These are phyloP conservation scores for Spathaspora gorwiae DNA, from an alignment of 805 yeast genomes.

Conservation along the genomic window DNA sequence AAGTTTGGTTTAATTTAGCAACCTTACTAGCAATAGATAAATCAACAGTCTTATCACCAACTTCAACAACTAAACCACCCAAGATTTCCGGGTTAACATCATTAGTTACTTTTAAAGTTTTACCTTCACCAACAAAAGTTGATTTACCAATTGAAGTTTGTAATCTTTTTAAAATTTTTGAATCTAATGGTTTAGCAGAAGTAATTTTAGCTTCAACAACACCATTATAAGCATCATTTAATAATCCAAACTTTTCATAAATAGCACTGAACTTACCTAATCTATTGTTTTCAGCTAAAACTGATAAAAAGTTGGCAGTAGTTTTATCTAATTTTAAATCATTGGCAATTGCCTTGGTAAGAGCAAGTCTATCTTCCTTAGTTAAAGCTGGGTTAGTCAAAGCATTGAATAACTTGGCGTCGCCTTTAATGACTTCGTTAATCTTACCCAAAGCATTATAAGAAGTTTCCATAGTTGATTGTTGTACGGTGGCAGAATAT, in stretches of 20 bases:
- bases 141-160: constrained; percentile 76
- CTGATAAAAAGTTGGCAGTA: constrained; percentile 73
- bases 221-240: constrained; percentile 87
- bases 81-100: constrained; percentile 82
- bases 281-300: constrained; percentile 93
- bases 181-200: constrained; percentile 79
- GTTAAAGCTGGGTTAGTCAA: constrained; percentile 83
- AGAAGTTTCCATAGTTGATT: constrained; percentile 68
- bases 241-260: constrained; percentile 64
- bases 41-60: constrained; percentile 96
- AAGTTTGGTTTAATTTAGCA: constrained; percentile 81
- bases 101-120: constrained; percentile 80
- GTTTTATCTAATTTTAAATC: constrained; percentile 57
- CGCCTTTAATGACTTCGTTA: constrained; percentile 51
- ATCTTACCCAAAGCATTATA: constrained; percentile 60
- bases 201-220: constrained; percentile 90
- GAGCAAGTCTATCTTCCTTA: constrained; percentile 63
- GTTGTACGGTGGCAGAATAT: constrained; percentile 85
- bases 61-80: constrained; percentile 94
- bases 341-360: constrained; percentile 56
- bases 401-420: constrained; percentile 56
- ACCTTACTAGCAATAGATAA: constrained; percentile 81
- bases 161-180: constrained; percentile 71
- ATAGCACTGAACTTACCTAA: constrained; percentile 63
- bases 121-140: constrained; percentile 75